Evolutionary conservation across 805 yeast species (phyloP).

Genomic region (Metschnikowia santaceciliae): DNA sequence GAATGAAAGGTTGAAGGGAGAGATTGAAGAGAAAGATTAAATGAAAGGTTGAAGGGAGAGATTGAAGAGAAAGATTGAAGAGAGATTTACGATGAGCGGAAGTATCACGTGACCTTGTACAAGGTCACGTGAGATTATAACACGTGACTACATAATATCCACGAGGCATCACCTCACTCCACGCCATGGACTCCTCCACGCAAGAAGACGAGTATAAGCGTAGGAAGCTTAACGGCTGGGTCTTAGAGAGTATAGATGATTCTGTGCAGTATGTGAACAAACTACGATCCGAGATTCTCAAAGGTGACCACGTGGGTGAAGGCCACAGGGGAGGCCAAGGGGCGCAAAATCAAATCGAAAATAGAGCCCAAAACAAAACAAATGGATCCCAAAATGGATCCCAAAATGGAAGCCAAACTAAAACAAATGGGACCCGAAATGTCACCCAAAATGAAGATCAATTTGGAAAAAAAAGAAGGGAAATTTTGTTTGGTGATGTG

Average conservation of each 20-base stretch:
- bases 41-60: too few relatives aligned
- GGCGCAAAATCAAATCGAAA: neutral
- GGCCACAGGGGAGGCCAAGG: neutral
- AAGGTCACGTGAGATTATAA: neutral
- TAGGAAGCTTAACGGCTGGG: conserved; percentile 7
- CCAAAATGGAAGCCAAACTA: too few relatives aligned
- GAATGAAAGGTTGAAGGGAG: too few relatives aligned
- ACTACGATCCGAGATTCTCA: conserved; percentile 4
- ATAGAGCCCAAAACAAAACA: neutral
- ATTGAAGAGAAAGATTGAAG: too few relatives aligned
- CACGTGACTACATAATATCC: neutral
- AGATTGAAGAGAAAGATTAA: too few relatives aligned
- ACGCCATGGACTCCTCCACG: neutral
- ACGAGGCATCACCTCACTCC: too few relatives aligned
- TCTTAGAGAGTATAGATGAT: conserved; percentile 19
- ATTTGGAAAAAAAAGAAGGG: too few relatives aligned
- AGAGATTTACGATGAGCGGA: too few relatives aligned
- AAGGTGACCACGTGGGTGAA: neutral
- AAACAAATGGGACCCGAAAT: too few relatives aligned
- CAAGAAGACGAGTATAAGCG: conserved; percentile 4
- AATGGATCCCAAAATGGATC: too few relatives aligned
- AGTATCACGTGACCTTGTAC: neutral
- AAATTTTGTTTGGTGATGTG: too few relatives aligned
- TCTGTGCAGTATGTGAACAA: conserved; percentile 19
- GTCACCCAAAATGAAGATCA: too few relatives aligned